phyloP scores from a whole-genome alignment of 139 green algal species.

The Volvox reticuliferus region DNA sequence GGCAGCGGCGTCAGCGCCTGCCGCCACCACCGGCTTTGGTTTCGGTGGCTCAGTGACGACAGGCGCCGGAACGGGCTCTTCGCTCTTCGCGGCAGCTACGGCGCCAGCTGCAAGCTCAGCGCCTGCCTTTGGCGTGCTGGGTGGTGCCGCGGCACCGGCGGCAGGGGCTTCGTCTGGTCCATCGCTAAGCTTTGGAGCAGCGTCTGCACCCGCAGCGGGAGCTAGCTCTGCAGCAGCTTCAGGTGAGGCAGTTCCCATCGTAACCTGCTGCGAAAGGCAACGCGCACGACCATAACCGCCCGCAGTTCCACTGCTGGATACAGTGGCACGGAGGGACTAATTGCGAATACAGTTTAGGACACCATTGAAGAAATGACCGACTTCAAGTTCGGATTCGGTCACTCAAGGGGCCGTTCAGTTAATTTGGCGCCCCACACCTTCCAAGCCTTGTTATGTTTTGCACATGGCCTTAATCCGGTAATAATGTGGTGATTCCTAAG shows the following conservation, averaged over 20 bases:
- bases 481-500: too few relatives aligned
- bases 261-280: too few relatives aligned
- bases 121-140: background rate
- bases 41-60: background rate
- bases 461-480: too few relatives aligned
- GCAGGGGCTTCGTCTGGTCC: background rate
- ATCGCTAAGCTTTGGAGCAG: background rate
- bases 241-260: background rate
- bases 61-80: background rate
- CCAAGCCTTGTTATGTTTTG: too few relatives aligned
- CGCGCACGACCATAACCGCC: too few relatives aligned
- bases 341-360: too few relatives aligned
- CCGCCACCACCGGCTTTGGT: background rate
- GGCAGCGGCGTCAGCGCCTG: background rate
- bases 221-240: constrained; percentile 11
- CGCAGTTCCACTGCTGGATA: too few relatives aligned
- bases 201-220: background rate
- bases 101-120: background rate
- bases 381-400: too few relatives aligned
- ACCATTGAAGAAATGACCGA: too few relatives aligned
- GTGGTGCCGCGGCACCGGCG: background rate
- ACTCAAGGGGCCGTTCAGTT: too few relatives aligned
- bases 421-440: too few relatives aligned
- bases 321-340: too few relatives aligned
- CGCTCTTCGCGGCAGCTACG: background rate